Base-by-base conservation (phyloP, 805 yeast species). In the Ogataea degrootiae region DNA sequence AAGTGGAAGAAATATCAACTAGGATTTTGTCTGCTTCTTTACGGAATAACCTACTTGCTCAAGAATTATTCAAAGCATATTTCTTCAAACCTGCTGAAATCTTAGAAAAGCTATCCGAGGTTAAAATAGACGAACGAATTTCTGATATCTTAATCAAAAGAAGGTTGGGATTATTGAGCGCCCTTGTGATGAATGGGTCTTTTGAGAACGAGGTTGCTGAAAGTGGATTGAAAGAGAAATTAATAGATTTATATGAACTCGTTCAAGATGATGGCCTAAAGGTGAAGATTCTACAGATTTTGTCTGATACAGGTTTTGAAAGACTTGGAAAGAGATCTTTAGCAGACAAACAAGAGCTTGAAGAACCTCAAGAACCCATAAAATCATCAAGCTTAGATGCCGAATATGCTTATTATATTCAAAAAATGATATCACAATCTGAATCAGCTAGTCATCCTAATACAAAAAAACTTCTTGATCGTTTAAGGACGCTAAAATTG, bases 21-120 rank as follows among this genome's bases (percentile, higher is more conserved):
- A 71, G 89, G 50, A 70, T 85, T 29, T 69, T 90, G 48, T 83
- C 86, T 0, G 74, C 87, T 5, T 66, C 91, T 5, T 63, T 89
- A 40, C 74, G 96, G 56, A 89, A 89, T 61, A 90, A 90, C 60
- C 81, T 80, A 2, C 77, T 53, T 3, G 66, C 68, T 0, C 60
- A 59, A 40, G 39, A 47, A 7, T 42, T 40, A 3, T 53, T 64
- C 21, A 7, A 46, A 4, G 19, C 44, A 2, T 55, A 58, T 40
- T 42, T 63, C 21, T 40, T 47, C 8, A 48, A 59, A 14, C 53
- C 56, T 1, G 43, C 43, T 16, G 55, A 56, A 15, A 55, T 58
- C 37, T 34, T 61, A n/a, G 14, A 15, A 12, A 45, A 59, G 56
- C 40, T 54, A 4, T 45, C 56, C 12, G 31, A 0, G 22, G 51